Conservation (phyloP, 257 asterid genomes). For the Fraxinus excelsior region DNA sequence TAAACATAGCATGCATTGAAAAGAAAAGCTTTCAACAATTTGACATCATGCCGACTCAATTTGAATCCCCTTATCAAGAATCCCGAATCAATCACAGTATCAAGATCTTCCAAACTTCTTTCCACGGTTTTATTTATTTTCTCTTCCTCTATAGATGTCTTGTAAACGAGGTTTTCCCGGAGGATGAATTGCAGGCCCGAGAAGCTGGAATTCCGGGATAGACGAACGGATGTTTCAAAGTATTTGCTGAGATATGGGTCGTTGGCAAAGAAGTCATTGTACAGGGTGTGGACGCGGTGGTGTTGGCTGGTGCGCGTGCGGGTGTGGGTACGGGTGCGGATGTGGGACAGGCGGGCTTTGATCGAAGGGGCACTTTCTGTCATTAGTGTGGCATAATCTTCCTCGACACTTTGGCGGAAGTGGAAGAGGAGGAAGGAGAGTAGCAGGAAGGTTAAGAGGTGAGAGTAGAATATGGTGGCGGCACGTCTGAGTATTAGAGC, state of each 20-base stretch:
- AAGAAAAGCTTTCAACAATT: constrained; percentile 44
- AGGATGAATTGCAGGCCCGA: constrained; percentile 14
- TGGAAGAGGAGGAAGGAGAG: constrained; percentile 58
- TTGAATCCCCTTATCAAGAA: constrained; percentile 68
- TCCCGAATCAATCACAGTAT: constrained; percentile 54
- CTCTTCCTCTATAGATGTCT: constrained; percentile 33
- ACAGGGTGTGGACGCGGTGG: constrained; percentile 27
- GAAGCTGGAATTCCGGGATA: constrained; percentile 45
- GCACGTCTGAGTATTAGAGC: not conserved
- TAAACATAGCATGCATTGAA: constrained; percentile 60
- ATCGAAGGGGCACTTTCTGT: not conserved
- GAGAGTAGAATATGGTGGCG: constrained; percentile 53
- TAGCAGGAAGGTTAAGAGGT: constrained; percentile 73
- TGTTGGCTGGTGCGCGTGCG: not conserved
- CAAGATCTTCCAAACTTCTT: constrained; percentile 38
- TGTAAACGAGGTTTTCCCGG: constrained; percentile 32
- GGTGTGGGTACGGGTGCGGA: too few relatives aligned
- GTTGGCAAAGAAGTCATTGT: constrained; percentile 41
- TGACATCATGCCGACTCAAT: constrained; percentile 60
- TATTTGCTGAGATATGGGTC: not conserved
- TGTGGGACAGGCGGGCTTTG: not conserved
- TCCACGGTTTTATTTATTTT: constrained; percentile 31
- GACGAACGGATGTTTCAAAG: constrained; percentile 25
- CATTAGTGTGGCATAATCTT: not conserved
- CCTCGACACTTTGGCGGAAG: constrained; percentile 24